phyloP scores from a whole-genome alignment of 441 rosid species.

The Populus hybrid region DNA sequence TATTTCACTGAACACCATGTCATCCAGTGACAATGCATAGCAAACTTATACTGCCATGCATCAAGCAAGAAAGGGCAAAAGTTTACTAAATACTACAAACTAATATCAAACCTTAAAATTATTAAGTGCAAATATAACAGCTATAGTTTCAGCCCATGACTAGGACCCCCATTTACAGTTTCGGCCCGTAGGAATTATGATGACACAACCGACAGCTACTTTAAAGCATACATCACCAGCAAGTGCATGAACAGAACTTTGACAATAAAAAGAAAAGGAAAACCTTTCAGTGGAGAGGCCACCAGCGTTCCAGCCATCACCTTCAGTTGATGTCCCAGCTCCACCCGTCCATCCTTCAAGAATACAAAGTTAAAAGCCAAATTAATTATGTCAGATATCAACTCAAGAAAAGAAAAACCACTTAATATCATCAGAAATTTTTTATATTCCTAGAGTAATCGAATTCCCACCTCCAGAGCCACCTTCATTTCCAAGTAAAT shows the following conservation, averaged over 20 bases:
- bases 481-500: constrained; percentile 62
- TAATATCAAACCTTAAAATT: not conserved
- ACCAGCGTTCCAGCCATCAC: constrained; percentile 58
- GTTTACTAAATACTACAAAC: not conserved
- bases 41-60: not conserved
- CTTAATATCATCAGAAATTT: not conserved
- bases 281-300: constrained; percentile 55
- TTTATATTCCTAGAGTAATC: constrained; percentile 4
- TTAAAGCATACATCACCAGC: not conserved
- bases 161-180: not conserved
- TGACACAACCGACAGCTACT: not conserved
- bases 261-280: not conserved
- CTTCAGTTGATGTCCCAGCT: constrained; percentile 60
- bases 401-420: not conserved
- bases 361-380: constrained; percentile 6
- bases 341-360: constrained; percentile 55
- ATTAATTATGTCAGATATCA: constrained; percentile 16
- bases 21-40: not conserved
- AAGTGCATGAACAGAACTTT: constrained; percentile 2
- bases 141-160: not conserved
- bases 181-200: not conserved
- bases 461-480: constrained; percentile 57
- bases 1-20: not conserved
- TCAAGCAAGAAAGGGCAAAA: not conserved
- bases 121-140: not conserved